A percentile compares a stretch with the other conserved stretches of the same genome.
Evolutionary conservation across 1,284 basidiomycete species (phyloP).

Genomic region (Boletus smithii): DNA sequence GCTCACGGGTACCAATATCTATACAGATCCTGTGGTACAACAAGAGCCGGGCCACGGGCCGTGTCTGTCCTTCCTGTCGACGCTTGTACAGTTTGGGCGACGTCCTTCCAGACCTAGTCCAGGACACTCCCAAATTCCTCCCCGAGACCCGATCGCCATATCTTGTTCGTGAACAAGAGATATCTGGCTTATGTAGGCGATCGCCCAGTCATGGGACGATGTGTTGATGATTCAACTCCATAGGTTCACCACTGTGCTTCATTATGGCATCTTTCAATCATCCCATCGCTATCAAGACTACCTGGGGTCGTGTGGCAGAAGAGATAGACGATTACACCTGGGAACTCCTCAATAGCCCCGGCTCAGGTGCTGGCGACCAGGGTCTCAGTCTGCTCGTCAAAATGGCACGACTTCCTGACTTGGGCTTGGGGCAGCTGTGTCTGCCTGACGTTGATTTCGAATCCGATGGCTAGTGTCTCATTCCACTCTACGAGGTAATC

Average conservation of each 20-base stretch:
- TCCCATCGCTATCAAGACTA: slow-evolving; percentile 57
- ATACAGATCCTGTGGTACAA: slow-evolving; percentile 80
- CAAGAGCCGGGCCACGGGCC: slow-evolving; percentile 62
- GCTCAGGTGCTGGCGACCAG: slow-evolving; percentile 40
- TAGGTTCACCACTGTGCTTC: slow-evolving; percentile 75
- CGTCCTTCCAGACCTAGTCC: slow-evolving; percentile 48
- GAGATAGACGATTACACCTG: slow-evolving; percentile 67
- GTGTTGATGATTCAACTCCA: slow-evolving; percentile 3
- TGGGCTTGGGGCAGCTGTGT: slow-evolving; percentile 70
- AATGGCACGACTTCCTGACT: slow-evolving; percentile 71
- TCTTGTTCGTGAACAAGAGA: slow-evolving; percentile 57
- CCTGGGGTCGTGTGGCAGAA: slow-evolving; percentile 66
- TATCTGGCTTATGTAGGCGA: slow-evolving; percentile 71
- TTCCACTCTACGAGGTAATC: too few species aligned
- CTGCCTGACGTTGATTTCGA: slow-evolving; percentile 40
- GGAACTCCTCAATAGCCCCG: slow-evolving; percentile 52
- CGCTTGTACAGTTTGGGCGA: slow-evolving; percentile 69
- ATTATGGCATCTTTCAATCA: slow-evolving; percentile 65
- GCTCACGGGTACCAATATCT: not conserved
- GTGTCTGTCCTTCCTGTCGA: slow-evolving; percentile 74
- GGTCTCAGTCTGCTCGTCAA: slow-evolving; percentile 65
- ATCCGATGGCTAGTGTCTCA: slow-evolving; percentile 14
- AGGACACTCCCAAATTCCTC: slow-evolving; percentile 27
- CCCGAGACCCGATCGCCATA: slow-evolving; percentile 38
- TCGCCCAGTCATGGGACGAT: not conserved